Conservation (phyloP, 148 eudicot genomes). For the Suaeda aralocaspica region DNA sequence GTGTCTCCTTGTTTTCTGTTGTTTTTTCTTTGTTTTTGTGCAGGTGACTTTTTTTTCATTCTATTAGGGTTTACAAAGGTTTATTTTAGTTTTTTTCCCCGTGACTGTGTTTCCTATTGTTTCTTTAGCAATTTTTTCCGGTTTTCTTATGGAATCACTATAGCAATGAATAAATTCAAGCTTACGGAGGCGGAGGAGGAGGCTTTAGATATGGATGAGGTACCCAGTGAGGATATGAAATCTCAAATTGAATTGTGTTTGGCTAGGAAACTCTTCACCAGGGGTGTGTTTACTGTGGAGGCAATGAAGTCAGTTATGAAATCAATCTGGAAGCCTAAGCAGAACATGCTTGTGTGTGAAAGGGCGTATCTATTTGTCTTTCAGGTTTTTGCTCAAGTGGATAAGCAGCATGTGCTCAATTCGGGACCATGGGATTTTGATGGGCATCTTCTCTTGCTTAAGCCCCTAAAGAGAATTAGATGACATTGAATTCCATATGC, state of each 20-base stretch:
- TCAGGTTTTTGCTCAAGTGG: not conserved
- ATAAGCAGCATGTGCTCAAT: not conserved
- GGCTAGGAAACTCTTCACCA: not conserved
- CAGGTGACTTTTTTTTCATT: too few species aligned
- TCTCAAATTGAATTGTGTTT: not conserved
- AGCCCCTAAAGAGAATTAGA: not conserved
- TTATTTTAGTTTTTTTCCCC: too few species aligned
- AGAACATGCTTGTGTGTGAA: not conserved
- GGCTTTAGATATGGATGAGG: not conserved
- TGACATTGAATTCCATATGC: not conserved
- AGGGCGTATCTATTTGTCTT: not conserved
- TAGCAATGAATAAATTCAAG: not conserved
- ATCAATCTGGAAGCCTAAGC: not conserved
- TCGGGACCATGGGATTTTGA: not conserved
- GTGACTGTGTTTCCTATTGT: too few species aligned
- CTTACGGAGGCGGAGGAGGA: not conserved
- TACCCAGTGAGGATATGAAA: not conserved
- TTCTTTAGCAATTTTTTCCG: too few species aligned
- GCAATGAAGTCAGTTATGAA: not conserved
- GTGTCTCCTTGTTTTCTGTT: too few species aligned
- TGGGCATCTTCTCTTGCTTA: not conserved
- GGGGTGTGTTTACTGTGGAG: not conserved
- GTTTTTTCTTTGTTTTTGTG: too few species aligned
- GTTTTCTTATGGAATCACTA: too few species aligned
- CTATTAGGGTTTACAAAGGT: too few species aligned